These are phyloP conservation scores for Phialophora macrospora DNA, from an alignment of 2,329 filamentous ascomycete species.

Conservation along the genomic window DNA sequence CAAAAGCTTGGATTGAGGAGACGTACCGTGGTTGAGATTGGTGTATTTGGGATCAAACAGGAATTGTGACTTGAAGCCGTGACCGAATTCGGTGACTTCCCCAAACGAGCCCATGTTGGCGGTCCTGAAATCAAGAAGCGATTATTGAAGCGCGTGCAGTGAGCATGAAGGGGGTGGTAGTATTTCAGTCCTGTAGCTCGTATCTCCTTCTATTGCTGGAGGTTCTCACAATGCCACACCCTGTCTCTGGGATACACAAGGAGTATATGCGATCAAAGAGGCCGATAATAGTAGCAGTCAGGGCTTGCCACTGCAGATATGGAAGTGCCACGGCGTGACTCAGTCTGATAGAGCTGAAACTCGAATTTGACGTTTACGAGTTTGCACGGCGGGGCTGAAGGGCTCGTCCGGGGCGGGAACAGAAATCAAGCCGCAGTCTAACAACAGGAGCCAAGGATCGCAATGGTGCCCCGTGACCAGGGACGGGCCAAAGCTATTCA, in stretches of 20 bases:
- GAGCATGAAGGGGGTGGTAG: conserved; percentile 8
- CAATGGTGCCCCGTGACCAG: conserved; percentile 8
- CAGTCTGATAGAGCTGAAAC: conserved; percentile 25
- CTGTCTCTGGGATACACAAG: neutral
- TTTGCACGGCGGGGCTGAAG: conserved; percentile 14
- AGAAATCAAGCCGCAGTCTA: conserved; percentile 16
- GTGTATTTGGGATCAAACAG: conserved; percentile 69
- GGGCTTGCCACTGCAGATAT: conserved; percentile 6
- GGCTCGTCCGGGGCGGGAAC: conserved; percentile 12
- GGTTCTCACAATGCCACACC: neutral
- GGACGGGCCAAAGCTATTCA: conserved; percentile 1
- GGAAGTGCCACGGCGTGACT: conserved; percentile 24
- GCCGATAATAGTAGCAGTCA: neutral
- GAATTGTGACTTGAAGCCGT: conserved; percentile 66
- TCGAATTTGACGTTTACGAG: conserved; percentile 18
- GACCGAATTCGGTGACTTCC: conserved; percentile 54
- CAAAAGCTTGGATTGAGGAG: conserved; percentile 4
- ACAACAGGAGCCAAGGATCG: conserved; percentile 9
- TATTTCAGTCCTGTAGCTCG: conserved; percentile 8
- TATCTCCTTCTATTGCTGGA: neutral
- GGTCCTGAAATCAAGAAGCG: conserved; percentile 6
- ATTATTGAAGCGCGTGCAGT: neutral
- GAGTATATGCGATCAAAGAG: neutral
- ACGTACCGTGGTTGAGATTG: conserved; percentile 78
- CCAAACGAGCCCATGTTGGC: conserved; percentile 37